Conservation (phyloP, 2,329 filamentous ascomycete species). For the Talaromyces sp. region DNA sequence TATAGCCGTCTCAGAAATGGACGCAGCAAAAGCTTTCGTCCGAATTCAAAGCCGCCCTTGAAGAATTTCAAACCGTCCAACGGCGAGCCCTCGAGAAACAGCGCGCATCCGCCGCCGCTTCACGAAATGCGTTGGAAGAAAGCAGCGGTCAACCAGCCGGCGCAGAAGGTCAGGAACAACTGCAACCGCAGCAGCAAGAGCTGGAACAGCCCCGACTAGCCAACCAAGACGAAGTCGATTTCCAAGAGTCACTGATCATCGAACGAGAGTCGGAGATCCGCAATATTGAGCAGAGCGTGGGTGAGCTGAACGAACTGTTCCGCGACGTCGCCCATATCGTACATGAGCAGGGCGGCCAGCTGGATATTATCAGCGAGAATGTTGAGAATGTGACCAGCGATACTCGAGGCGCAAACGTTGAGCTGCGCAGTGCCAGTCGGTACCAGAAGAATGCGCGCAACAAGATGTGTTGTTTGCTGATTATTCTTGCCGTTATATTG, state of each 20-base stretch:
- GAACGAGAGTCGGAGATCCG: slow-evolving; percentile 96
- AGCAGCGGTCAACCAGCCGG: slow-evolving; percentile 31
- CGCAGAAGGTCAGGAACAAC: slow-evolving; percentile 26
- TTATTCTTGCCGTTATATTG: slow-evolving; percentile 83
- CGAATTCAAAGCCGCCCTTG: slow-evolving; percentile 82
- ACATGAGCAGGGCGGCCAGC: slow-evolving; percentile 80
- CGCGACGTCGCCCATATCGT: slow-evolving; percentile 98
- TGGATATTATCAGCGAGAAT: slow-evolving; percentile 83
- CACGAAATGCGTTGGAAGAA: slow-evolving; percentile 70
- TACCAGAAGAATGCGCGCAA: slow-evolving; percentile 95
- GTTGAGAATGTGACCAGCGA: slow-evolving; percentile 77
- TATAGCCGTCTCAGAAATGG: slow-evolving; percentile 87
- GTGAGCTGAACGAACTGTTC: slow-evolving; percentile 94
- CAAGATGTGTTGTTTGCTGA: slow-evolving; percentile 85
- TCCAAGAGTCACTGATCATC: slow-evolving; percentile 90
- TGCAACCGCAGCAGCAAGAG: slow-evolving; percentile 51
- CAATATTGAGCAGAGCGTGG: slow-evolving; percentile 94
- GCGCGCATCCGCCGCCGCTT: slow-evolving; percentile 75
- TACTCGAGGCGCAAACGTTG: slow-evolving; percentile 76
- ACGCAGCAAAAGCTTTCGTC: slow-evolving; percentile 91
- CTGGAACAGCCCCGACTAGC: slow-evolving; percentile 75
- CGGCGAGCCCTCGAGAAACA: slow-evolving; percentile 87
- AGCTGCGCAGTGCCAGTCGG: slow-evolving; percentile 76
- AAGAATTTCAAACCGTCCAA: slow-evolving; percentile 91
- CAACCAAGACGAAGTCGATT: slow-evolving; percentile 91